Percentiles rank a stretch among this genome's conserved stretches.
Evolutionary conservation across 148 eudicot genomes (phyloP).

Genomic region (Nyssa sinensis): DNA sequence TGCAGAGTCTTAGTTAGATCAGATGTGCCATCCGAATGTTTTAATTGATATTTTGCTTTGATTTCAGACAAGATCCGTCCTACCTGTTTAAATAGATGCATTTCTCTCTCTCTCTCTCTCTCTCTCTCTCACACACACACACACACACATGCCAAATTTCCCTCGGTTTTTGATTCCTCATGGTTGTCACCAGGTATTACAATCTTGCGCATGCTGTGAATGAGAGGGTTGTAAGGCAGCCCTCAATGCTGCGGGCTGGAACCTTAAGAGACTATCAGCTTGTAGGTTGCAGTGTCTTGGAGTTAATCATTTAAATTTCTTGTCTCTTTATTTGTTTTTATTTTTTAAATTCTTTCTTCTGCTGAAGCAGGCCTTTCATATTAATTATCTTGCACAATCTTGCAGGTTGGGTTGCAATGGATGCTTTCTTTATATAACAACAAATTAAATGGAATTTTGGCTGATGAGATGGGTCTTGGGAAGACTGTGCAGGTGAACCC

Average conservation of each 20-base stretch:
- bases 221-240: slow-evolving; percentile 92
- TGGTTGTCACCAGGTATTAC: slow-evolving; percentile 66
- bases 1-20: neutral
- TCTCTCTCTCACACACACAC: too few relatives aligned
- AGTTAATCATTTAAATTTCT: neutral
- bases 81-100: too few relatives aligned
- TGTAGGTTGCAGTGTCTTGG: slow-evolving; percentile 43
- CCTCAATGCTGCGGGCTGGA: slow-evolving; percentile 92
- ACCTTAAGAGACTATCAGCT: slow-evolving; percentile 97
- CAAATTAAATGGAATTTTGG: slow-evolving; percentile 97
- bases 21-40: neutral
- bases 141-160: too few relatives aligned
- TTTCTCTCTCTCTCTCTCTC: too few relatives aligned
- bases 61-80: neutral
- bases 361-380: slow-evolving; percentile 10
- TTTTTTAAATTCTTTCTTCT: slow-evolving; percentile 13
- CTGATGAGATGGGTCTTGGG: slow-evolving; percentile 99
- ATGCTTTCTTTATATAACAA: slow-evolving; percentile 98
- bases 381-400: slow-evolving; percentile 19
- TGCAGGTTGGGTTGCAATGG: slow-evolving; percentile 99
- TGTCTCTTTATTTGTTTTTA: neutral
- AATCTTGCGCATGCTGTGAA: slow-evolving; percentile 97
- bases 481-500: slow-evolving; percentile 88
- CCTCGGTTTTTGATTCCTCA: slow-evolving; percentile 12
- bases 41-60: neutral